Evolutionary conservation across 2,329 filamentous ascomycete genomes (phyloP), one percentile per base, ranked within the genome.

Genomic region (Leptographium lundbergii): DNA sequence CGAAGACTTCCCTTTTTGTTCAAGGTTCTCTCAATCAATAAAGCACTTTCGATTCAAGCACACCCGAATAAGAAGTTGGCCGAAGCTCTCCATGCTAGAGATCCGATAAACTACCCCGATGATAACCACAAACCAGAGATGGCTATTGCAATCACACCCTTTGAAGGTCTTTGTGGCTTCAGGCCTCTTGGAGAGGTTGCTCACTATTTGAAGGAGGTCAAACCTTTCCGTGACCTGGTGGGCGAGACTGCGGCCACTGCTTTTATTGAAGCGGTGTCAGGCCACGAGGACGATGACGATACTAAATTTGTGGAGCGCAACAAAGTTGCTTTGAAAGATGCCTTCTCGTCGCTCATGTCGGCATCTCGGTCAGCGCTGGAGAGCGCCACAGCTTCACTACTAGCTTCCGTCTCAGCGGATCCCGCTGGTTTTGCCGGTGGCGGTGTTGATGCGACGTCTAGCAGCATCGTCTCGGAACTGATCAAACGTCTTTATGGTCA

Each of bases 71-170:
- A 96, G 81, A 89, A 88, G 74, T 85, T 95, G 17, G 94, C 94
- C 57, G 92, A 95, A 74, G 77, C 90, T 70, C 78, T 99, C 34
- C 94, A 97, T 71, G 82, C 85, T 47, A 84, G 81, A 63, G 92
- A 99, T 69, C 81, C 91, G 55, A 89, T 89, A 74, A 95, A 99
- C 77, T 99, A 99, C 70, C 94, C 92, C 60, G 91, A 99, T 77
- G 92, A 97, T 77, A 99, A 99, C 76, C 94, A 99, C 79, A 99
- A 99, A 76, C 94, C 94, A 39, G 94, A 99, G 75, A 99, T 99
- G 94, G 91, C 94, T 63, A 96, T 99, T 71, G 94, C 94, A 62
- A 87, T 99, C 67, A 97, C 94, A 1, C 87, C 90, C 0, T 99
- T 99, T 65, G 92, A 97, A 70, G 94, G 94, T 0, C 81, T 99